A percentile compares a stretch with the other conserved stretches of the same genome.
Conservation (phyloP, 208 protist species). For the Trypanosoma avium region DNA sequence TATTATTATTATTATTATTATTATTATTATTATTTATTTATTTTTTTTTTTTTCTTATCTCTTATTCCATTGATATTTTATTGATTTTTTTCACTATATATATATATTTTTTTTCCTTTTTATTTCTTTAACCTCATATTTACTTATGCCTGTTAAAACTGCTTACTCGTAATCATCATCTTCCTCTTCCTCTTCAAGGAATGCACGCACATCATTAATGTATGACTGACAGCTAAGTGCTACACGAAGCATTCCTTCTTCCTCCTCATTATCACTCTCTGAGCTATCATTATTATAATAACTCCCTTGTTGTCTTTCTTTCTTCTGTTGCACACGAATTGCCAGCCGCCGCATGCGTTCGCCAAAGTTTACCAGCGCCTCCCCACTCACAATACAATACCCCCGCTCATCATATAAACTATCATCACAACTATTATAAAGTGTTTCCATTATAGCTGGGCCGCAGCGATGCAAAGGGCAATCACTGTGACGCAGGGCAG, state of each 20-base stretch:
- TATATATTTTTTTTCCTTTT: no score
- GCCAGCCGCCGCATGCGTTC: slow-evolving; percentile 31
- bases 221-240: slow-evolving; percentile 52
- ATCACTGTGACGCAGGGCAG: slow-evolving; percentile 36
- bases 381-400: slow-evolving; percentile 80
- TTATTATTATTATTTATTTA: neutral
- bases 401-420: slow-evolving; percentile 66
- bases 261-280: slow-evolving; percentile 4
- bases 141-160: no score
- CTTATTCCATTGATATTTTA: no score
- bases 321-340: no score
- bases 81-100: no score
- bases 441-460: slow-evolving; percentile 56
- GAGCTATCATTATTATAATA: slow-evolving; percentile 29
- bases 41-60: neutral
- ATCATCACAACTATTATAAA: slow-evolving; percentile 75
- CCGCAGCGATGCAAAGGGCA: slow-evolving; percentile 54
- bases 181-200: slow-evolving; percentile 38
- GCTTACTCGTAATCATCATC: slow-evolving; percentile 1
- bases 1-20: no score
- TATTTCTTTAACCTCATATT: no score
- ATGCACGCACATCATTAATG: slow-evolving; percentile 61
- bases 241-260: slow-evolving; percentile 62
- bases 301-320: no score
- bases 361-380: slow-evolving; percentile 71